Base-by-base conservation (phyloP, 2,329 filamentous ascomycete genomes). In the Trichoderma asperellum region DNA sequence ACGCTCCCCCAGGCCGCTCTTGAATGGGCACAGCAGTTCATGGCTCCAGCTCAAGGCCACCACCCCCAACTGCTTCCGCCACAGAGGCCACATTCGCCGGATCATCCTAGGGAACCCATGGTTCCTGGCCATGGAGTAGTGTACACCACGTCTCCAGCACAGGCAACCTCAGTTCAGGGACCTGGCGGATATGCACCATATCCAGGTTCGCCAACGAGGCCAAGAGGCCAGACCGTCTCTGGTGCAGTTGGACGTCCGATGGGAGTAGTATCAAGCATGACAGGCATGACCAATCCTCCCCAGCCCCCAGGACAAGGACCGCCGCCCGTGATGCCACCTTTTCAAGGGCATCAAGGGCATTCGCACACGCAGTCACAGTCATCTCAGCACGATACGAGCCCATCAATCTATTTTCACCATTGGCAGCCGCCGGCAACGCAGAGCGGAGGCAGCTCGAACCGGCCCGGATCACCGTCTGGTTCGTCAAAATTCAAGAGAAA, bases 341-440 rank as follows among this genome's bases (percentile, higher is more conserved):
- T 84, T 59, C 81, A 79, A 80, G 79, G 77, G 2, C 37, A 40
- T 7, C 37, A 40, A 40, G 37, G 37, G 74, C 82, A 80, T 58
- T 68, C 78, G 75, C 85, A 85, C 79, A 84, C 82, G 76, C 86
- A 84, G 75, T 84, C 81, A 49, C 85, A 88, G 67, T 66, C 85
- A 37, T 71, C 86, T 70, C 88, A 89, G 74, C 86, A 91, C 73
- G 88, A 89, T 72, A 86, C 88, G 21, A 92, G 91, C 52, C 89
- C 91, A 0, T 91, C 90, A 27, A 92, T 97, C 59, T 96, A 93
- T 79, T 97, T 97, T 78, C 93, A 97, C 77, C 93, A 97, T 77
- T 97, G 94, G 93, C 92, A 95, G 70, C 94, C 94, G 57, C 94
- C 94, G 16, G 87, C 85, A 27, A 87, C 88, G 72, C 86, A 92